Evolutionary conservation across 2,329 filamentous ascomycete species (phyloP), one percentile per base, ranked within the genome.

Genomic region (Juglanconis juglandina): DNA sequence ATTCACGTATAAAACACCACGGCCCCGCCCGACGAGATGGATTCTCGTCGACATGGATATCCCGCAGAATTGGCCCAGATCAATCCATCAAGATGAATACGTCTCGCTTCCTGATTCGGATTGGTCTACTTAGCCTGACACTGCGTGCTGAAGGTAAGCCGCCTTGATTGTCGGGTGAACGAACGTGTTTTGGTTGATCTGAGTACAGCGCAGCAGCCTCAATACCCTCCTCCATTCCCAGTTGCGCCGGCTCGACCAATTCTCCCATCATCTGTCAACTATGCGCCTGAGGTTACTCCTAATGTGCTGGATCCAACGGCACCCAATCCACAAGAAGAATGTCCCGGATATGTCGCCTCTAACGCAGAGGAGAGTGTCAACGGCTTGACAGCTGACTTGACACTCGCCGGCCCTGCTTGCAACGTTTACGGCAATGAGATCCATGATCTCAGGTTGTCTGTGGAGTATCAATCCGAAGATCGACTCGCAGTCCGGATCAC

Each of bases 391-490:
- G 92, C 91, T 1, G 81, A 89, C 64, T 78, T 96, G 52, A 80
- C 75, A 3, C 81, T 96, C 10, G 88, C 88, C 7, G 91, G 90
- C 0, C 68, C 78, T 9, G 79, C 87, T 5, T 95, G 91, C 77
- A 89, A 94, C 72, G 83, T 86, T 30, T 96, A 94, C 65, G 91
- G 92, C 0, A 88, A 81, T 7, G 92, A 96, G 69, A 77, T 96
- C 34, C 79, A 87, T 32, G 76, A 81, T 4, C 76, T 96, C 53
- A 81, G 80, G 41, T 76, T 96, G 37, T 81, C 84, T 3, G 87
- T 95, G 11, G 83, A 87, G 67, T 88, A 87, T 65, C 86, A 91
- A 69, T 80, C 83, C 5, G 73, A 49, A 7, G 30, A 33, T 11
- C 47, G 47, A 6, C 47, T 49, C 13, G 47, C 47, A 4, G 75